Evolutionary conservation across 495 filamentous ascomycete genomes (phyloP).

Genomic region (Hypomontagnella submonticulosa): DNA sequence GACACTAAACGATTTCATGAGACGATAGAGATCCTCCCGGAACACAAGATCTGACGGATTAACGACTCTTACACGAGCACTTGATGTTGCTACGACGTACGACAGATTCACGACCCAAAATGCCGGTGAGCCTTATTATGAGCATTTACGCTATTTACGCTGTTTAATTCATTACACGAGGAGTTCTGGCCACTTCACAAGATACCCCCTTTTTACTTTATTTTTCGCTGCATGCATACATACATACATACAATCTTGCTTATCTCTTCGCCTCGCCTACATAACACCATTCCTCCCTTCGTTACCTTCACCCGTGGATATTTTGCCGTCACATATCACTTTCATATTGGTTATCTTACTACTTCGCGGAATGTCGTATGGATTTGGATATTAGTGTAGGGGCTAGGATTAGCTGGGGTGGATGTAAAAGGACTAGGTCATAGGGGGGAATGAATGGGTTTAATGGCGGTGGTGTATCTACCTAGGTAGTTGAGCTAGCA

Average conservation of each 20-base stretch:
- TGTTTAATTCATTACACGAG: conserved; percentile 25
- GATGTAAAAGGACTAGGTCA: conserved; percentile 4
- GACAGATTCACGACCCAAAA: conserved; percentile 23
- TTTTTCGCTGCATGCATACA: conserved; percentile 20
- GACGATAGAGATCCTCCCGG: conserved; percentile 29
- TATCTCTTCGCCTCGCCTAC: conserved; percentile 3
- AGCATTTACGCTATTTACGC: conserved; percentile 33
- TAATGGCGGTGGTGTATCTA: conserved; percentile 22
- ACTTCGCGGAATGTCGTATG: conserved; percentile 29
- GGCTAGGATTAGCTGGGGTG: conserved; percentile 10
- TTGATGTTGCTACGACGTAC: conserved; percentile 9
- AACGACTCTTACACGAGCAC: conserved; percentile 25
- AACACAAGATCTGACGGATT: conserved; percentile 28
- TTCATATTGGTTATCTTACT: conserved; percentile 18
- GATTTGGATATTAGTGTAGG: conserved; percentile 28
- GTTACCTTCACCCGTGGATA: conserved; percentile 12
- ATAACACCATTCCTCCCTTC: conserved; percentile 13
- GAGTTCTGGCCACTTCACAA: conserved; percentile 51
- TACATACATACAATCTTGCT: conserved; percentile 2
- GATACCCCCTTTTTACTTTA: conserved; percentile 35
- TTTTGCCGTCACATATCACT: conserved; percentile 3
- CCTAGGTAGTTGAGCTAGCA: conserved; percentile 21
- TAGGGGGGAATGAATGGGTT: neutral
- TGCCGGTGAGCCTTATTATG: conserved; percentile 30
- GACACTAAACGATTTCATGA: conserved; percentile 29